Evolutionary conservation across 345 rosid species (phyloP).

Genomic region (Dimocarpus longan): DNA sequence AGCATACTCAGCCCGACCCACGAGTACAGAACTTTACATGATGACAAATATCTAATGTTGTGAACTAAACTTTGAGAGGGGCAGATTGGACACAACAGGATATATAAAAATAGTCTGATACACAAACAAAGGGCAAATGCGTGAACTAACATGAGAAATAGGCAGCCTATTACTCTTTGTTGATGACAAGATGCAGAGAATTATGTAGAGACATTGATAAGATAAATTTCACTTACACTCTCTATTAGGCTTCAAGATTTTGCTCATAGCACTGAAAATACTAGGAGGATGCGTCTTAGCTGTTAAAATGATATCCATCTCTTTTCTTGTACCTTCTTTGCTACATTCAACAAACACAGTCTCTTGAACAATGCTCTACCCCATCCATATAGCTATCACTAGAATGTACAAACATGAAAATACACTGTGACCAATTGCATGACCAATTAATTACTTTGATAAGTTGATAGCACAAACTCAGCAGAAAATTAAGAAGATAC

Average conservation of each 20-base stretch:
- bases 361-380: neutral
- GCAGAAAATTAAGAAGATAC: neutral
- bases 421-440: neutral
- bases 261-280: constrained; percentile 8
- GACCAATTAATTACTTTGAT: neutral
- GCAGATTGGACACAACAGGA: neutral
- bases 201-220: neutral
- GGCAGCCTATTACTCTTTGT: neutral
- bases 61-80: neutral
- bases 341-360: neutral
- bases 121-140: neutral
- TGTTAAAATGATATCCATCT: constrained; percentile 39
- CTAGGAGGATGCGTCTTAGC: constrained; percentile 29
- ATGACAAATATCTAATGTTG: neutral
- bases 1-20: neutral
- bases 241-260: constrained; percentile 16
- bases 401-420: no score
- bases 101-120: neutral
- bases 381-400: neutral
- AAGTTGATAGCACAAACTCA: neutral
- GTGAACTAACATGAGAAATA: neutral
- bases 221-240: constrained; percentile 29
- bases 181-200: neutral
- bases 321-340: neutral
- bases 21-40: neutral